These are phyloP conservation scores for Stentor roeselii DNA, from an alignment of 73 alveolate genomes.

Conservation along the genomic window DNA sequence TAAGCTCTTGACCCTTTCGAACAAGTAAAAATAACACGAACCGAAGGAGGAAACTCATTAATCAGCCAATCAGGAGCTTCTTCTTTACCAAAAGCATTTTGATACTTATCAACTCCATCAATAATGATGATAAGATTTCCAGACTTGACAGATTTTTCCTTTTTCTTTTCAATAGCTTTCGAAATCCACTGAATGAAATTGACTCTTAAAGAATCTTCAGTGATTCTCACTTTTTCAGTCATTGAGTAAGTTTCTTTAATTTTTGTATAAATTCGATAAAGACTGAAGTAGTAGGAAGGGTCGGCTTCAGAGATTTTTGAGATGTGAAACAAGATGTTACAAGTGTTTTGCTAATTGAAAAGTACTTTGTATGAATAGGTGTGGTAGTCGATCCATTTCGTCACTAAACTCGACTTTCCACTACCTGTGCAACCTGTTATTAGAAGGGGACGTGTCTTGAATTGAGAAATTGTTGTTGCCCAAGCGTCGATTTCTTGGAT, in stretches of 20 bases:
- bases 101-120: slow-evolving; percentile 55
- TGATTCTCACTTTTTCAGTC: slow-evolving; percentile 40
- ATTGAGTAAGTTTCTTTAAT: slow-evolving; percentile 42
- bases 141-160: slow-evolving; percentile 29
- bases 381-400: slow-evolving; percentile 35
- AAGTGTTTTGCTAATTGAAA: slow-evolving; percentile 5
- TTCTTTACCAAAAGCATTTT: slow-evolving; percentile 34
- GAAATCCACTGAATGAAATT: slow-evolving; percentile 49
- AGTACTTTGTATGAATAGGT: slow-evolving; percentile 10
- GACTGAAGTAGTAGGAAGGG: slow-evolving; percentile 36
- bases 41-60: slow-evolving; percentile 48
- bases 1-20: slow-evolving; percentile 39
- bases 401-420: slow-evolving; percentile 38
- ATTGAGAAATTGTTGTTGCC: not conserved
- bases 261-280: slow-evolving; percentile 37
- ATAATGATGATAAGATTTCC: slow-evolving; percentile 39
- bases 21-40: slow-evolving; percentile 40
- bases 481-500: slow-evolving; percentile 26
- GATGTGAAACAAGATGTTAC: slow-evolving; percentile 34
- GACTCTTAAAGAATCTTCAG: slow-evolving; percentile 50
- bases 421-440: slow-evolving; percentile 51
- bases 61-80: slow-evolving; percentile 66
- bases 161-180: slow-evolving; percentile 41
- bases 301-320: slow-evolving; percentile 46
- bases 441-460: slow-evolving; percentile 32